phyloP scores from a whole-genome alignment of 148 eudicot species.

The Heliamphora exappendiculata region DNA sequence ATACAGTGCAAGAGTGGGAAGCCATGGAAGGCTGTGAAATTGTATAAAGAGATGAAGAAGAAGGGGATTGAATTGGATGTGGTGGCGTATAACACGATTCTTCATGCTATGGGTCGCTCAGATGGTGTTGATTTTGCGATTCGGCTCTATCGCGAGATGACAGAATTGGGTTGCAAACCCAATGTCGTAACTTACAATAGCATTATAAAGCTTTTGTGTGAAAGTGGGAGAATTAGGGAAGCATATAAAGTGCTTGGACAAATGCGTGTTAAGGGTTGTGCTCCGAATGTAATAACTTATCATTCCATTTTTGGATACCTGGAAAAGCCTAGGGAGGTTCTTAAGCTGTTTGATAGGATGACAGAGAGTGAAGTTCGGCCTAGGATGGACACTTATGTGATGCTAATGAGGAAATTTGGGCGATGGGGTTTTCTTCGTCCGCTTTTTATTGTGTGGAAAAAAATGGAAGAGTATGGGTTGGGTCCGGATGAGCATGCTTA shows the following conservation, averaged over 20 bases:
- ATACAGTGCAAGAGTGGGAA: slow-evolving; percentile 75
- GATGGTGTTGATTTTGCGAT: slow-evolving; percentile 86
- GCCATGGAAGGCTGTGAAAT: slow-evolving; percentile 81
- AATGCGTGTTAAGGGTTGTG: slow-evolving; percentile 61
- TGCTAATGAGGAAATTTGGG: slow-evolving; percentile 94
- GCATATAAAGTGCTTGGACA: slow-evolving; percentile 50
- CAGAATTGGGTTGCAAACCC: slow-evolving; percentile 59
- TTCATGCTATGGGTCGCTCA: slow-evolving; percentile 59
- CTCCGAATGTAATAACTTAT: slow-evolving; percentile 64
- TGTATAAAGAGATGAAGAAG: slow-evolving; percentile 84
- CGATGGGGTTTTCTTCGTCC: slow-evolving; percentile 96
- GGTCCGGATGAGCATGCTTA: slow-evolving; percentile 89
- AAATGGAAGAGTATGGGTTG: slow-evolving; percentile 69
- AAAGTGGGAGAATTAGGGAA: slow-evolving; percentile 65
- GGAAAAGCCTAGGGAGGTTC: slow-evolving; percentile 76
- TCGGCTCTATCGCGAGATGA: slow-evolving; percentile 66
- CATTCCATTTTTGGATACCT: slow-evolving; percentile 61
- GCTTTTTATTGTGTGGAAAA: slow-evolving; percentile 65
- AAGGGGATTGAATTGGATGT: slow-evolving; percentile 77
- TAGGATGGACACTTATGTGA: slow-evolving; percentile 72
- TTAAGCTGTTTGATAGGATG: slow-evolving; percentile 73
- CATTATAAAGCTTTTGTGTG: slow-evolving; percentile 76
- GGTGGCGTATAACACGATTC: slow-evolving; percentile 74
- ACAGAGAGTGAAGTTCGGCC: slow-evolving; percentile 60
- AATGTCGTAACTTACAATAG: slow-evolving; percentile 72